Conservation (phyloP, 2,329 filamentous ascomycete species). For the Fusarium sp. region DNA sequence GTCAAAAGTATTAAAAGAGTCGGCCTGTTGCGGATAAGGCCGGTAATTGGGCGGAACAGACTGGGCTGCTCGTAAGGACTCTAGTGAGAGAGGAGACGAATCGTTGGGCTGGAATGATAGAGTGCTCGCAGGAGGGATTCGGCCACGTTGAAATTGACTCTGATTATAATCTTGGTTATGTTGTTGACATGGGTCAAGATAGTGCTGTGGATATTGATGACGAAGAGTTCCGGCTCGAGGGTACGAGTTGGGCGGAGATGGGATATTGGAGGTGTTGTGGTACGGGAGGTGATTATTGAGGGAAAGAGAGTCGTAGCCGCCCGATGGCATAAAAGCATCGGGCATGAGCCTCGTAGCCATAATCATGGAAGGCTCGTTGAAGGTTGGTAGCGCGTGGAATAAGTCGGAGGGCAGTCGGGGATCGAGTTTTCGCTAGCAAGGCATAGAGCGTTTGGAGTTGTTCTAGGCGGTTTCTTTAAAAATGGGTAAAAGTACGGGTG, state of each 20-base stretch:
- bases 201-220: conserved; percentile 44
- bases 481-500: conserved; percentile 5
- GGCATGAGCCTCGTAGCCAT: conserved; percentile 47
- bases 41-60: conserved; percentile 31
- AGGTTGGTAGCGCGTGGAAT: conserved; percentile 31
- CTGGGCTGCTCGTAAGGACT: conserved; percentile 46
- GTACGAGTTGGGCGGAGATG: conserved; percentile 39
- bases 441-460: conserved; percentile 33
- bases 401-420: conserved; percentile 31
- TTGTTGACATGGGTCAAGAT: conserved; percentile 36
- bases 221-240: conserved; percentile 40
- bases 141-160: conserved; percentile 35
- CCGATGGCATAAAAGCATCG: conserved; percentile 49
- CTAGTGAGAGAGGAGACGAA: conserved; percentile 44
- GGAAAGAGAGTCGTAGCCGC: conserved; percentile 44
- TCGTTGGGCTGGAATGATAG: conserved; percentile 36
- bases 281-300: conserved; percentile 38
- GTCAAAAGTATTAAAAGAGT: conserved; percentile 32
- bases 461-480: conserved; percentile 25
- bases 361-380: conserved; percentile 34
- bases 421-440: conserved; percentile 40
- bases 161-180: conserved; percentile 37
- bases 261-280: conserved; percentile 29
- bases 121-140: conserved; percentile 45
- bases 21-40: conserved; percentile 33